Base-by-base conservation (phyloP, 176 grass and related monocot genomes). In the Raddia guianensis region DNA sequence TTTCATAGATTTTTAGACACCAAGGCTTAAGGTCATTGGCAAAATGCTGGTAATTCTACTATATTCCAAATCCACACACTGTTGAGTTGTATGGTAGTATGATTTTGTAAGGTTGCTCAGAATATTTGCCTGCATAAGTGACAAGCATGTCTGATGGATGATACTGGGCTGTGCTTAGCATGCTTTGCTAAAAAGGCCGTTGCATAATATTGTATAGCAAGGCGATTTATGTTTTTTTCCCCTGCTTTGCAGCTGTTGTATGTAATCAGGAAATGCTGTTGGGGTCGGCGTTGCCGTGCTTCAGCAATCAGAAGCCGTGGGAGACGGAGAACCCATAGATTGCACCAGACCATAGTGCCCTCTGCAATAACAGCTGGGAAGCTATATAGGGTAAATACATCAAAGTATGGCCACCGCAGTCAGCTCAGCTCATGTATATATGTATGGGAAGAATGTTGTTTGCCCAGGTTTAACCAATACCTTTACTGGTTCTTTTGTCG, bases 1-100 rank as follows among this genome's bases (percentile, higher is more conserved):
- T 98, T 98, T 77, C 82, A 91, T 87, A 79, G 56, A 55, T 98
- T 94, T 47, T 42, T 98, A 62, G 27, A 27, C 27, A 87, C 85
- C 60, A 91, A 83, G 70, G 69, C 78, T 59, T 93, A 97, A 78
- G 73, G 45, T 77, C 75, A 72, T 87, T 46, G 66, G 61, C 71
- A 43, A 66, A 70, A 65, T 49, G 68, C 43, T 85, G 93, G 93
- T 97, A 97, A 83, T 80, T 76, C 14, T 32, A 34, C 64, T 74
- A 62, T 37, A 32, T 84, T 54, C 58, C 7, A 5, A 56, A 19
- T 54, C 19, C 15, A 7, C 64, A 4, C 49, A 62, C 27, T 9
- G 19, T 64, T 2, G 15, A 4, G 21, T 60, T 49, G n/a, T 59
- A 66, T 49, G 50, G 7, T 15, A 73, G 3, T 9, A 18, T 51